Base-by-base conservation (phyloP, 1,284 basidiomycete species). In the Coniophora puteana region DNA sequence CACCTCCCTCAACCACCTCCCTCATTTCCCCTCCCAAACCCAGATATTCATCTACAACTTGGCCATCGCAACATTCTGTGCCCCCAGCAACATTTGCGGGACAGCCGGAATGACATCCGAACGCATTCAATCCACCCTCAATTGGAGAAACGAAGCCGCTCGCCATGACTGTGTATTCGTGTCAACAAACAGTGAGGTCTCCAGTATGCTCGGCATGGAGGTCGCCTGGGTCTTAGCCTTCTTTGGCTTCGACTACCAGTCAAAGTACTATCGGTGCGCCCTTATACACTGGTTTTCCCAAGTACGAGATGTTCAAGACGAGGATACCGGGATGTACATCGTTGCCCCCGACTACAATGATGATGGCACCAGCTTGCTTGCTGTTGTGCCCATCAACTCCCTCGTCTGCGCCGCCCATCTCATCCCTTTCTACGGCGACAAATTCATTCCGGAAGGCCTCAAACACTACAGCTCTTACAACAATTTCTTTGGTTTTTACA, bases 151-250 rank as follows among this genome's bases (percentile, higher is more conserved):
- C 13, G 41, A 40, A 1, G 29, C 37, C 11, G 29, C 39, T 3
- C 41, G 52, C 3, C 38, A 52, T 20, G 55, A 59, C 38, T 60
- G 58, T 32, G 46, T 55, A 3, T 54, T 58, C 28, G 39, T 60
- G 7, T 36, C 44, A 4, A 36, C 39, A 2, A 48, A 54, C 33
- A 33, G 43, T 1, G 39, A 43, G 14, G 17, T 36, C 4, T 30
- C 43, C 10, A 55, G 53, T 3, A 47, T 58, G 43, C 8, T 20
- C 6, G 54, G 53, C n/a, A 36, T 59, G 27, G 26, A 34, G 22
- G 38, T 53, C n/a, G 56, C 30, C 3, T 49, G 46, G 3, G 45
- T 50, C 13, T 24, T 39, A 5, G 41, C 55, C 10, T 50, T 59
- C 23, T 54, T 59, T 32, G 55, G 51, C 2, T 58, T 58, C 36